These are phyloP conservation scores for Candida germanica DNA, from an alignment of 805 yeast genomes.

Conservation along the genomic window DNA sequence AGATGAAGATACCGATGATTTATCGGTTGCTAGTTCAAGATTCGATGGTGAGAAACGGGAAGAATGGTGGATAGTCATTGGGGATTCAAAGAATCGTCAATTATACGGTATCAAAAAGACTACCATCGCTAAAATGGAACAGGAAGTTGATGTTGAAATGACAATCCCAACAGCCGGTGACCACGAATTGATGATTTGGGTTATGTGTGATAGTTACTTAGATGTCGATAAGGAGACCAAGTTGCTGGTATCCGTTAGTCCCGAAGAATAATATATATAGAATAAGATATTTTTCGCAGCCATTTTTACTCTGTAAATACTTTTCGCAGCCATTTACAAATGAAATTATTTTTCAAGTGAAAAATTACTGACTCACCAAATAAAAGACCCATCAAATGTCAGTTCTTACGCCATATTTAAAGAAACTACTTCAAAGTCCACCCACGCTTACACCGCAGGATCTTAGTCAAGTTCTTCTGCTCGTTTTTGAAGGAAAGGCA, in stretches of 20 bases:
- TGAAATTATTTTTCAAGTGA: no score
- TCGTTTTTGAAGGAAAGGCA: conserved; percentile 59
- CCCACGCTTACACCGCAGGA: conserved; percentile 64
- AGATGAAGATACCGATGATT: conserved; percentile 74
- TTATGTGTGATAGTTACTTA: conserved; percentile 86
- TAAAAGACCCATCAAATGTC: background rate
- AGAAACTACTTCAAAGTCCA: conserved; percentile 58
- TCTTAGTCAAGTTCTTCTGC: conserved; percentile 56
- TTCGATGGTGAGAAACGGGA: conserved; percentile 64
- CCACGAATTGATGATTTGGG: conserved; percentile 69
- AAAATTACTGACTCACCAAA: conserved; percentile 1
- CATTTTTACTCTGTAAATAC: no score
- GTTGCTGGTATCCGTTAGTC: no score
- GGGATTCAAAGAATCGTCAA: conserved; percentile 57
- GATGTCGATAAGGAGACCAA: conserved; percentile 86
- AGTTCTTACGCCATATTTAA: conserved; percentile 56
- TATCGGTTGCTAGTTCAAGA: conserved; percentile 53
- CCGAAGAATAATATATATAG: no score
- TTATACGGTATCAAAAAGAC: conserved; percentile 73
- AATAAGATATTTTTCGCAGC: no score
- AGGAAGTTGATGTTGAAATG: conserved; percentile 52
- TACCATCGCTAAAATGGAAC: conserved; percentile 49
- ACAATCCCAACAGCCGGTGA: conserved; percentile 59
- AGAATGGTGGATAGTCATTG: conserved; percentile 87
- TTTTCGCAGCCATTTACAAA: no score